phyloP scores from a whole-genome alignment of 352 stramenopile species.

The Halophytophthora polymorphica region DNA sequence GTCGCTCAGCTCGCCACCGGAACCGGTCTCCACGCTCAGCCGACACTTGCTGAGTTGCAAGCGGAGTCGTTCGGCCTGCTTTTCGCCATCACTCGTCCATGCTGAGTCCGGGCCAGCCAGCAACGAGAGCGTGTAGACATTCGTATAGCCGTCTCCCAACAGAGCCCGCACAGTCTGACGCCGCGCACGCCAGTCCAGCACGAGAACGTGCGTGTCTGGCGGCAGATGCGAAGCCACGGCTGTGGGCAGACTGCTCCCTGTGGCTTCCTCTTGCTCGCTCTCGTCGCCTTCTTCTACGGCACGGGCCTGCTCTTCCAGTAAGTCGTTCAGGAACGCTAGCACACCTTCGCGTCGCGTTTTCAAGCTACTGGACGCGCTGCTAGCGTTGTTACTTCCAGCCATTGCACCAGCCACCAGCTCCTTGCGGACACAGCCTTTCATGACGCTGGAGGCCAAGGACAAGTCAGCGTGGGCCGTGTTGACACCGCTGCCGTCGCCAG shows the following conservation, averaged over 20 bases:
- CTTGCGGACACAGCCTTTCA: slow-evolving; percentile 57
- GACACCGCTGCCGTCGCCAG: slow-evolving; percentile 2
- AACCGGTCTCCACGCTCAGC: slow-evolving; percentile 6
- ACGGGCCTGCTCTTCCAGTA: slow-evolving; percentile 12
- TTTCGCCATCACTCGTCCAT: slow-evolving; percentile 5
- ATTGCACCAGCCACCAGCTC: slow-evolving; percentile 1
- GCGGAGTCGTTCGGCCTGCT: slow-evolving; percentile 13
- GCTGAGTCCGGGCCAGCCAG: slow-evolving; percentile 11
- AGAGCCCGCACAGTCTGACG: slow-evolving; percentile 15
- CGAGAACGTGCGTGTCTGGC: slow-evolving; percentile 20
- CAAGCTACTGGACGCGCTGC: slow-evolving; percentile 1
- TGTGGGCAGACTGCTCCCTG: slow-evolving; percentile 14
- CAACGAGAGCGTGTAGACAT: slow-evolving; percentile 33
- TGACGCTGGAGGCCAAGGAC: slow-evolving; percentile 22
- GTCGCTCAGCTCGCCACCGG: not conserved
- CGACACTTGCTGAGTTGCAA: slow-evolving; percentile 24
- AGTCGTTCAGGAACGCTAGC: slow-evolving; percentile 28
- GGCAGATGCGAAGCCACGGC: slow-evolving; percentile 19
- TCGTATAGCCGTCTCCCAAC: slow-evolving; percentile 22
- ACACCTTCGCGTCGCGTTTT: slow-evolving; percentile 12
- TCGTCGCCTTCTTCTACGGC: slow-evolving; percentile 11
- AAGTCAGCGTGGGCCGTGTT: slow-evolving; percentile 17
- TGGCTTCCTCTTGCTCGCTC: slow-evolving; percentile 14
- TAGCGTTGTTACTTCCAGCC: not conserved
- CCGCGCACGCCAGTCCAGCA: slow-evolving; percentile 20